These are phyloP conservation scores for Neurospora sp. DNA, from an alignment of 495 filamentous ascomycete species.

Conservation along the genomic window DNA sequence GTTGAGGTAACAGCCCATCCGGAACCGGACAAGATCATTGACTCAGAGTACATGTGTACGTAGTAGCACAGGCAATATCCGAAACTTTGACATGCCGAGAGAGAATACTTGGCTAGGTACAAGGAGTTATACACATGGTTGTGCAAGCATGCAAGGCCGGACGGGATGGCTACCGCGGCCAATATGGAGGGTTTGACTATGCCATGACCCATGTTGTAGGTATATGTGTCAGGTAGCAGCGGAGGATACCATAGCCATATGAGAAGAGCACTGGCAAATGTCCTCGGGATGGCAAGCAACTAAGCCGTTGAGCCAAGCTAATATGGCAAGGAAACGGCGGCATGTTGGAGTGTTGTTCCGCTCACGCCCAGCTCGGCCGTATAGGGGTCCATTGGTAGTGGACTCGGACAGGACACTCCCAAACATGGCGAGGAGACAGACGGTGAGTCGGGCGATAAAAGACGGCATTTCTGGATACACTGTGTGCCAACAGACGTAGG, in stretches of 20 bases:
- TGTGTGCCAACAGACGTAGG: neutral
- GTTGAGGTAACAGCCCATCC: neutral
- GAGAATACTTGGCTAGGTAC: neutral
- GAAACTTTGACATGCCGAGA: neutral
- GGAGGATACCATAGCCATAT: neutral
- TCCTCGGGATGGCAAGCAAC: neutral
- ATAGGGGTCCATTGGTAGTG: neutral
- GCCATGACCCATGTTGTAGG: neutral
- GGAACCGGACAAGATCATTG: neutral
- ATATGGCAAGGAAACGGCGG: neutral
- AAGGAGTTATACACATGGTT: neutral
- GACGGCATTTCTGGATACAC: neutral
- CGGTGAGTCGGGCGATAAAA: neutral
- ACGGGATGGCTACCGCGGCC: neutral
- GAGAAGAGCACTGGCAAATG: neutral
- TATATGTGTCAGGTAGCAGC: neutral
- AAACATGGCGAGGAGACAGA: neutral
- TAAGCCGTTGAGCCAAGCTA: neutral
- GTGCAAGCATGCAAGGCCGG: neutral
- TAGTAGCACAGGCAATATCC: neutral
- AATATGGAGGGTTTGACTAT: neutral
- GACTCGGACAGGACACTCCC: neutral
- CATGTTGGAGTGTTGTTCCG: neutral
- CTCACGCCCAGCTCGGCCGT: neutral
- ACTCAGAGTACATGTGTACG: neutral